Evolutionary conservation across 805 yeast genomes (phyloP).

Genomic region (Barnettozyma sp.): DNA sequence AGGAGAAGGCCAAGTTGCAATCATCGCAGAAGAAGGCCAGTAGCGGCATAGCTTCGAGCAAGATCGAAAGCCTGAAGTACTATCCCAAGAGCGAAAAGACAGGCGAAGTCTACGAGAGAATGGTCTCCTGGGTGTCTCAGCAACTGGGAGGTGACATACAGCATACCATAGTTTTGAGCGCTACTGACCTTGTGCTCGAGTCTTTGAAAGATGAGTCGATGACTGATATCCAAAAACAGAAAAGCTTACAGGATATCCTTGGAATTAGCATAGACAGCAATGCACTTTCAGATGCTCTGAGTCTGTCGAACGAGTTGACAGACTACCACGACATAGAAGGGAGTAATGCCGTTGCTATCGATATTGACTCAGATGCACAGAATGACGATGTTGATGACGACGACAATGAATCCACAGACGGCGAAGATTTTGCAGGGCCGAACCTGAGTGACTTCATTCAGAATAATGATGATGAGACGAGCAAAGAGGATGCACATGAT

Average conservation of each 20-base stretch:
- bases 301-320: constrained; percentile 39
- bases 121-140: constrained; percentile 53
- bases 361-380: constrained; percentile 26
- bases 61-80: constrained; percentile 48
- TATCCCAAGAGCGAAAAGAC: constrained; percentile 54
- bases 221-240: constrained; percentile 40
- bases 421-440: constrained; percentile 30
- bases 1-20: constrained; percentile 15
- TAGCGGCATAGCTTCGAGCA: constrained; percentile 28
- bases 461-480: constrained; percentile 18
- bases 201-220: constrained; percentile 41
- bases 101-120: constrained; percentile 42
- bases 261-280: constrained; percentile 26
- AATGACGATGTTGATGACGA: constrained; percentile 26
- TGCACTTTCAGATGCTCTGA: constrained; percentile 24
- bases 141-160: constrained; percentile 66
- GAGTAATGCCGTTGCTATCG: constrained; percentile 30
- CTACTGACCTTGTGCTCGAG: constrained; percentile 59
- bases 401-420: constrained; percentile 26
- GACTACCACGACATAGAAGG: constrained; percentile 38
- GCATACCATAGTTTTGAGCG: constrained; percentile 62
- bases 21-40: constrained; percentile 19
- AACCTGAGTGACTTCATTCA: constrained; percentile 23
- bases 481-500: constrained; percentile 20
- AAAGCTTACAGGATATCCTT: constrained; percentile 42